phyloP scores from a whole-genome alignment of 2,329 filamentous ascomycete species.

The Metarhizium robertsii region DNA sequence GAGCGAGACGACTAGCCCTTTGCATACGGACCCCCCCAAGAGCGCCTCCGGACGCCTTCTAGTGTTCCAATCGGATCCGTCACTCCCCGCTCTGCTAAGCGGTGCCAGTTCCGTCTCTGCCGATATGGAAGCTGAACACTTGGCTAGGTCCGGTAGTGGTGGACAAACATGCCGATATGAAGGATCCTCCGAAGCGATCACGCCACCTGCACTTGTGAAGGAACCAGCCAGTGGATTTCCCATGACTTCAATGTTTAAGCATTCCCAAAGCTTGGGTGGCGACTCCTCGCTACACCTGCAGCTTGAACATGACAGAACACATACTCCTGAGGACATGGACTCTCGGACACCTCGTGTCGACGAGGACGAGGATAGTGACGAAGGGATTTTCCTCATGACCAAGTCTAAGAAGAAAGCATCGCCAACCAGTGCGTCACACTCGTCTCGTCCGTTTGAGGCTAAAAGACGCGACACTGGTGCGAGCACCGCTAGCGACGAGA shows the following conservation, averaged over 20 bases:
- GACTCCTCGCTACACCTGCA: conserved; percentile 21
- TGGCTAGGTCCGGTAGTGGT: conserved; percentile 17
- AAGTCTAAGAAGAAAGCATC: conserved; percentile 36
- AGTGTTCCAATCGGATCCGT: conserved; percentile 53
- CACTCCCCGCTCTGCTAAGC: conserved; percentile 52
- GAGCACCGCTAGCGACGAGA: conserved; percentile 53
- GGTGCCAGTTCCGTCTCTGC: conserved; percentile 56
- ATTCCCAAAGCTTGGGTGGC: conserved; percentile 22
- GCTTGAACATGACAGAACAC: conserved; percentile 11
- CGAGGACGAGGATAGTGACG: conserved; percentile 42
- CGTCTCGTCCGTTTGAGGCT: conserved; percentile 25
- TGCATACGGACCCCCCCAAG: conserved; percentile 31
- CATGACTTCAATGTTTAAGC: conserved; percentile 29
- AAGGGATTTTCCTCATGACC: conserved; percentile 45
- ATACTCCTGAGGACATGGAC: conserved; percentile 1
- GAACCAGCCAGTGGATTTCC: conserved; percentile 37
- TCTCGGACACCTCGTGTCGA: conserved; percentile 16
- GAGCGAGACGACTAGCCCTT: conserved; percentile 41
- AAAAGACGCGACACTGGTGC: conserved; percentile 50
- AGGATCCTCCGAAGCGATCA: conserved; percentile 42
- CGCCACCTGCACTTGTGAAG: conserved; percentile 41
- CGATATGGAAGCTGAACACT: conserved; percentile 51
- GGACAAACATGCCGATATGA: conserved; percentile 36
- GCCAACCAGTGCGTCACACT: conserved; percentile 7
- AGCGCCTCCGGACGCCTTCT: conserved; percentile 37